Conservation (phyloP, 495 filamentous ascomycete genomes). For the Penicillium angulare region DNA sequence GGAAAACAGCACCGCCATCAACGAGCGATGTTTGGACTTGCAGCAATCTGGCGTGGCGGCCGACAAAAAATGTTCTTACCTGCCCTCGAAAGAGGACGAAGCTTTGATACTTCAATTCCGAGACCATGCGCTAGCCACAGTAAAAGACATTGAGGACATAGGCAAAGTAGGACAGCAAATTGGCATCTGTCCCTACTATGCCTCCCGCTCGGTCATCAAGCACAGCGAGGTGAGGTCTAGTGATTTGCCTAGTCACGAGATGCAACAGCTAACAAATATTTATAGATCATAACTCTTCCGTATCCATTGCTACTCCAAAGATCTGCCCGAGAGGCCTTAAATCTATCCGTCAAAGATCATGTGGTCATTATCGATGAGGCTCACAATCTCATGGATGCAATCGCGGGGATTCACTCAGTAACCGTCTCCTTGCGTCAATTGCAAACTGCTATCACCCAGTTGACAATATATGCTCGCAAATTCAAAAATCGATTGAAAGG, state of each 20-base stretch:
- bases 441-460: slow-evolving; percentile 64
- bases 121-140: slow-evolving; percentile 79
- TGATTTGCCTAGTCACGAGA: neutral
- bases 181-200: slow-evolving; percentile 93
- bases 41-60: slow-evolving; percentile 70
- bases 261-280: neutral
- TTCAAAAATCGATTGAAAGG: slow-evolving; percentile 88
- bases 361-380: slow-evolving; percentile 95
- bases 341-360: slow-evolving; percentile 81
- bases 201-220: slow-evolving; percentile 77
- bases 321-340: slow-evolving; percentile 83
- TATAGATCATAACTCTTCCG: slow-evolving; percentile 84
- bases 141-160: slow-evolving; percentile 94
- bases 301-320: slow-evolving; percentile 89
- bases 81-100: slow-evolving; percentile 76
- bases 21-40: slow-evolving; percentile 89
- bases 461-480: slow-evolving; percentile 79
- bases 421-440: slow-evolving; percentile 72
- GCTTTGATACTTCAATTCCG: slow-evolving; percentile 73
- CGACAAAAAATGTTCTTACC: slow-evolving; percentile 70
- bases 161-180: slow-evolving; percentile 72
- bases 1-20: slow-evolving; percentile 76
- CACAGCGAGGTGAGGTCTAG: slow-evolving; percentile 63
- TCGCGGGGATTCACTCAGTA: slow-evolving; percentile 81
- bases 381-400: slow-evolving; percentile 95